phyloP scores from a whole-genome alignment of 805 yeast genomes.

The Metschnikowia shivogae region DNA sequence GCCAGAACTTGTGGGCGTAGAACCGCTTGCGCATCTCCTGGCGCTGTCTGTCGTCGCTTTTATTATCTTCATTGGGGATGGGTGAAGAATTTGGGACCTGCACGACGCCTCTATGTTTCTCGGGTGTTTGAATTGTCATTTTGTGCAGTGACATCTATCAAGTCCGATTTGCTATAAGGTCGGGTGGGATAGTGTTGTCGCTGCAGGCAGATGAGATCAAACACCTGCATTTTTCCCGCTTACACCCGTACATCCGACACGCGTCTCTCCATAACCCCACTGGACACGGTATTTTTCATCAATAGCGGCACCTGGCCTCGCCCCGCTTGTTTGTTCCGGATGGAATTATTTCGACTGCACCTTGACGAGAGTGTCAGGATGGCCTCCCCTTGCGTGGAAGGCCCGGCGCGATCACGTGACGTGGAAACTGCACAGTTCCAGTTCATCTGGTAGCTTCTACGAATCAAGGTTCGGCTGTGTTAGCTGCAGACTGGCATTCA shows the following conservation, averaged over 20 bases:
- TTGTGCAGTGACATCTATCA: not conserved
- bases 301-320: too few relatives aligned
- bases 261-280: not conserved
- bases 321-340: too few relatives aligned
- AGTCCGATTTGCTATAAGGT: not conserved
- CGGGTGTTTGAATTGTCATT: constrained; percentile 15
- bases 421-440: too few relatives aligned
- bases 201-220: constrained; percentile 2
- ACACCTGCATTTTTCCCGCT: not conserved
- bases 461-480: too few relatives aligned
- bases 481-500: too few relatives aligned
- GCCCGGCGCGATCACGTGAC: too few relatives aligned
- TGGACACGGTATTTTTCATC: too few relatives aligned
- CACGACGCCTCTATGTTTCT: constrained; percentile 15
- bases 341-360: too few relatives aligned
- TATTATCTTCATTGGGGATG: constrained; percentile 15
- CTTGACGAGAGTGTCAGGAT: too few relatives aligned
- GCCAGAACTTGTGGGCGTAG: constrained; percentile 38
- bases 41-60: constrained; percentile 14
- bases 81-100: constrained; percentile 45
- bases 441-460: too few relatives aligned
- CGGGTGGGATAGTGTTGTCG: not conserved
- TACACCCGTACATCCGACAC: constrained; percentile 1
- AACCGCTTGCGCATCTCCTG: constrained; percentile 24
- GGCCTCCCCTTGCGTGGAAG: too few relatives aligned